A percentile compares a stretch with the other conserved stretches of the same genome.
Conservation (phyloP, 2,329 filamentous ascomycete species). For the Neobulgaria alba region DNA sequence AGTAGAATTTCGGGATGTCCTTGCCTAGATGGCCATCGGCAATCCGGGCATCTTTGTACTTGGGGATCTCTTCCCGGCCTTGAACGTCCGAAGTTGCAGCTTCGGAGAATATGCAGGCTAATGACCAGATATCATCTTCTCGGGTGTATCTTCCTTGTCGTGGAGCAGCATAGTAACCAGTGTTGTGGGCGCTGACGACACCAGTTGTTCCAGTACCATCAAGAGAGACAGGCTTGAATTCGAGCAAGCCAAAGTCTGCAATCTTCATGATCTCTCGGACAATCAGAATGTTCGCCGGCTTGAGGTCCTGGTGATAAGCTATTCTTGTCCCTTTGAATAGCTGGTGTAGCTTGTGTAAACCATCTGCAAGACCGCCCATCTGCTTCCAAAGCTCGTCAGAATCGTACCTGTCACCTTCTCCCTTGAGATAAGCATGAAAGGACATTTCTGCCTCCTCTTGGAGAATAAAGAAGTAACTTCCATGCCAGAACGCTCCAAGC, state of each 20-base stretch:
- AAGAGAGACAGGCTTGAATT: conserved; percentile 2
- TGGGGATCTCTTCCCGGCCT: background rate
- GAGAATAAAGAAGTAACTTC: conserved; percentile 1
- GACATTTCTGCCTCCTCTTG: conserved; percentile 1
- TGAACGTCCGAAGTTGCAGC: conserved; percentile 1
- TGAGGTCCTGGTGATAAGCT: conserved; percentile 2
- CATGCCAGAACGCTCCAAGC: background rate
- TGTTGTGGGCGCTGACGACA: conserved; percentile 1
- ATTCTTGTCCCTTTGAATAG: background rate
- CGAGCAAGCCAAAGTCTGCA: conserved; percentile 1
- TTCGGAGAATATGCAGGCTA: conserved; percentile 2
- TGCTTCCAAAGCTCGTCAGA: conserved; percentile 3
- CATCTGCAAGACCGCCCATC: conserved; percentile 1
- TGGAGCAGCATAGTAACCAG: conserved; percentile 1
- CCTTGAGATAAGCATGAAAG: conserved; percentile 1
- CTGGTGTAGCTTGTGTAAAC: background rate
- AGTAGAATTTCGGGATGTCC: conserved; percentile 1
- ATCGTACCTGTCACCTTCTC: conserved; percentile 1
- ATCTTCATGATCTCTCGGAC: background rate
- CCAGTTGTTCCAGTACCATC: conserved; percentile 1
- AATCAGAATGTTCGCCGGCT: conserved; percentile 1
- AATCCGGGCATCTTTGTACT: conserved; percentile 1
- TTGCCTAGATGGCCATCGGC: background rate
- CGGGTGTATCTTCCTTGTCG: conserved; percentile 1
- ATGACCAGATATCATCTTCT: conserved; percentile 3